Conservation (phyloP, 495 filamentous ascomycete species). For the Aspergillus cavernicola region DNA sequence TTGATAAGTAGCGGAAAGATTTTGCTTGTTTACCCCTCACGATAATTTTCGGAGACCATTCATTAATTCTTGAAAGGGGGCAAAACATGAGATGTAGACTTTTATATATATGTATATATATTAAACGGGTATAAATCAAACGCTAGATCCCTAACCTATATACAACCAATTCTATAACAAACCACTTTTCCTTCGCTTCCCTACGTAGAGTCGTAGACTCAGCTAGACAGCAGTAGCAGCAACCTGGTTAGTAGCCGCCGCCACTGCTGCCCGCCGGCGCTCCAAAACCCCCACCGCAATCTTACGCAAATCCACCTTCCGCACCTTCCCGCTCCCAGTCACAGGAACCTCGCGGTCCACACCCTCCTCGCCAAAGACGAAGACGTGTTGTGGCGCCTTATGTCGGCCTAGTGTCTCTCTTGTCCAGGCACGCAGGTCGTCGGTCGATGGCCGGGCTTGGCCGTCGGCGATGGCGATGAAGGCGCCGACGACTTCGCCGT, state of each 20-base stretch:
- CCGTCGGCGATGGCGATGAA: constrained; percentile 45
- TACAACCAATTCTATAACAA: background rate
- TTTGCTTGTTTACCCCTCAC: background rate
- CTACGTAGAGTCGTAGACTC: no score
- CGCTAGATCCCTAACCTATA: background rate
- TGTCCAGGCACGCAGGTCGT: constrained; percentile 57
- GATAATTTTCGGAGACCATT: no score
- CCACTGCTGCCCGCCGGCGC: no score
- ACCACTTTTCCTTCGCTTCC: background rate
- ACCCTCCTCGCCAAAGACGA: constrained; percentile 61
- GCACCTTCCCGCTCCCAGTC: constrained; percentile 69
- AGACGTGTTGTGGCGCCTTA: constrained; percentile 63
- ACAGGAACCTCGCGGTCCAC: constrained; percentile 54
- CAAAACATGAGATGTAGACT: background rate
- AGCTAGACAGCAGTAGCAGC: no score
- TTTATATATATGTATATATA: background rate
- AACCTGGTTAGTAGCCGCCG: no score
- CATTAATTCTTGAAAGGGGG: no score
- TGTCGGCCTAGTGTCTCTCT: constrained; percentile 59
- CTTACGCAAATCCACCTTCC: constrained; percentile 63
- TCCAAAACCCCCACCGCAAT: constrained; percentile 49
- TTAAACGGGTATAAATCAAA: constrained; percentile 1
- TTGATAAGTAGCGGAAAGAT: constrained; percentile 8
- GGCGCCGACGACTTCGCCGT: constrained; percentile 65
- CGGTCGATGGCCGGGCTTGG: constrained; percentile 32